These are phyloP conservation scores for Mucor racemosus DNA, from an alignment of 371 early-diverging fungal species.

Conservation along the genomic window DNA sequence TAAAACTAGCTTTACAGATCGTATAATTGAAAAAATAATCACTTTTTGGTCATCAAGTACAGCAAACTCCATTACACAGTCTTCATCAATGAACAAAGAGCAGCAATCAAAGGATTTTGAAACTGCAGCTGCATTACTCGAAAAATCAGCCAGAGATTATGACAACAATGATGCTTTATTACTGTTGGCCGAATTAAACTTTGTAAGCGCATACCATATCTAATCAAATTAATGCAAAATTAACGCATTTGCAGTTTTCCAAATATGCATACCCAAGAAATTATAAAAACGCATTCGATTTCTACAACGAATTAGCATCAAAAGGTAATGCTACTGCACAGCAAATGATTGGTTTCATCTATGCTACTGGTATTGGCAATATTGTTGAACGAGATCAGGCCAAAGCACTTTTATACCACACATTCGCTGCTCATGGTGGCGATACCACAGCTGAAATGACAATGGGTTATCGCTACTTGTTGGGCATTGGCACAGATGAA, in stretches of 20 bases:
- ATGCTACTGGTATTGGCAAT: constrained; percentile 88
- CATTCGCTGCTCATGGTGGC: constrained; percentile 82
- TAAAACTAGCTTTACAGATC: constrained; percentile 14
- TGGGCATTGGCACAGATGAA: constrained; percentile 83
- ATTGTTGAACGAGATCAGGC: constrained; percentile 67
- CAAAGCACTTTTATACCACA: constrained; percentile 79
- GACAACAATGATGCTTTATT: constrained; percentile 52
- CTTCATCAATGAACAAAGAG: constrained; percentile 7
- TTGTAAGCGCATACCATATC: constrained; percentile 44
- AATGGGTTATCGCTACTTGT: constrained; percentile 81
- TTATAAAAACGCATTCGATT: constrained; percentile 60
- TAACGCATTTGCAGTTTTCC: constrained; percentile 44
- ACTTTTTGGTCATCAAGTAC: constrained; percentile 6
- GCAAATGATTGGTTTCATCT: constrained; percentile 86
- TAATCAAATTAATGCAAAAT: neutral
- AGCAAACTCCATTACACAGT: neutral
- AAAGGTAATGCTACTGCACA: constrained; percentile 87
- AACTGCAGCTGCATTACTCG: constrained; percentile 3
- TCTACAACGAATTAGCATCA: constrained; percentile 59
- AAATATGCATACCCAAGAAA: constrained; percentile 64
- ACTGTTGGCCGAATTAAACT: constrained; percentile 59
- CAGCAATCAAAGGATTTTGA: constrained; percentile 14
- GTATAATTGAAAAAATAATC: neutral
- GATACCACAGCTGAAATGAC: constrained; percentile 82
- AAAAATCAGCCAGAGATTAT: constrained; percentile 30